Evolutionary conservation across 768 basidiomycete species (phyloP), one percentile per base, ranked within the genome.

Genomic region (Xanthoconium stramineum): DNA sequence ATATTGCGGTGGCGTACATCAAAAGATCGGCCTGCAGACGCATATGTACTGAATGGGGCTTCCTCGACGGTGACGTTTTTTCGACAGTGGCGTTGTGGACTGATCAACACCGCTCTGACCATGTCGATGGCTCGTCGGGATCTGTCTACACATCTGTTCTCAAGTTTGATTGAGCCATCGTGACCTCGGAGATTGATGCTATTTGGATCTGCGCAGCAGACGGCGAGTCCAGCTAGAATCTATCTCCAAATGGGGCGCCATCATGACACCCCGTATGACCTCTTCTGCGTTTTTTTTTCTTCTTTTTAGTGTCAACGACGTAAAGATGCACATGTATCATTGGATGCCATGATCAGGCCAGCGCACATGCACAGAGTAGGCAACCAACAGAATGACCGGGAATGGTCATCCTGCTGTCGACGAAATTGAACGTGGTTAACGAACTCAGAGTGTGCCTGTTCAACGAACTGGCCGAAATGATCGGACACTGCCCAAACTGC

Each of bases 81-180:
- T 24, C 61, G 66, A 69, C 65, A 38, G 67, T 62, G 66, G 67
- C 67, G 66, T 57, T 51, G 48, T 50, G 24, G 49, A 51, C 42
- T 51, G 55, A 58, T 55, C 61, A 63, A 53, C 56, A 56, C 58
- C 50, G 53, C 49, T 43, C 55, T 37, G 59, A 47, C 51, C 57
- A 47, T 59, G 52, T 55, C 57, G 48, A 48, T 40, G 46, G 20
- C 38, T 24, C 62, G 60, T 65, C 63, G 63, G 63, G 58, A 58
- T 66, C 63, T 63, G 50, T n/a, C 12, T 44, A 20, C 38, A 63
- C 55, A 47, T 48, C 65, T 61, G 52, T 52, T 63, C 57, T 61
- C 56, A 63, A 55, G 42, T 48, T 33, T 53, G 65, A 65, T 44
- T 55, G 60, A 47, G 49, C 57, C 6, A 36, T 20, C 24, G 2